A percentile compares a stretch with the other conserved stretches of the same genome.
Evolutionary conservation across 306 rosid genomes (phyloP).

Genomic region (Macrotyloma uniflorum): DNA sequence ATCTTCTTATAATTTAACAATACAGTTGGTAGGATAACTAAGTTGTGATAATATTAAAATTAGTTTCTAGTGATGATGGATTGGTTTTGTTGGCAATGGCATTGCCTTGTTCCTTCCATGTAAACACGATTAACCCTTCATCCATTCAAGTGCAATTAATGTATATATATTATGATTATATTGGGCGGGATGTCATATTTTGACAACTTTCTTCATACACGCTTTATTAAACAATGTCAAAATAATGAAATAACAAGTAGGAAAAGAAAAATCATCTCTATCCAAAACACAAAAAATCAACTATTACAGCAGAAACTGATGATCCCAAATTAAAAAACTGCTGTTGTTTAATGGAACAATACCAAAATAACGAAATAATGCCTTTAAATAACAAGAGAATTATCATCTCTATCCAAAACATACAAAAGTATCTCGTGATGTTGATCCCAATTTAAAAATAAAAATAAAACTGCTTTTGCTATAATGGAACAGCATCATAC

Average conservation of each 20-base stretch:
- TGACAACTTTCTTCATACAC: not conserved
- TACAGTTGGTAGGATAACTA: too few species aligned
- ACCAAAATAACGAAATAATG: not conserved
- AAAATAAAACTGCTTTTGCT: not conserved
- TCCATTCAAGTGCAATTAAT: not conserved
- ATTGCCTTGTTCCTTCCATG: not conserved
- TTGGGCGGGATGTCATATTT: not conserved
- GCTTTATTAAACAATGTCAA: not conserved
- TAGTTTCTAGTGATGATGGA: not conserved
- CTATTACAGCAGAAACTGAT: too few species aligned
- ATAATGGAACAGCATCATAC: not conserved
- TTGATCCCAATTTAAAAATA: not conserved
- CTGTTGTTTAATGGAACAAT: too few species aligned
- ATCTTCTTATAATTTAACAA: not conserved
- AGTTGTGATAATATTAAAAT: not conserved
- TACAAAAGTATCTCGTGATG: not conserved
- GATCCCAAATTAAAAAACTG: too few species aligned
- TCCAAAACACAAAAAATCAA: too few species aligned
- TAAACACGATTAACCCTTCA: not conserved
- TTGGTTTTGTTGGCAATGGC: not conserved
- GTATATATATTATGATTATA: too few species aligned
- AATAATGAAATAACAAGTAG: not conserved
- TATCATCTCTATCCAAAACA: not conserved
- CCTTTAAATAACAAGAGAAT: not conserved
- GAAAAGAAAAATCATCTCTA: too few species aligned